Conservation (phyloP, 2,329 filamentous ascomycete genomes). For the Aspergillus candidus region DNA sequence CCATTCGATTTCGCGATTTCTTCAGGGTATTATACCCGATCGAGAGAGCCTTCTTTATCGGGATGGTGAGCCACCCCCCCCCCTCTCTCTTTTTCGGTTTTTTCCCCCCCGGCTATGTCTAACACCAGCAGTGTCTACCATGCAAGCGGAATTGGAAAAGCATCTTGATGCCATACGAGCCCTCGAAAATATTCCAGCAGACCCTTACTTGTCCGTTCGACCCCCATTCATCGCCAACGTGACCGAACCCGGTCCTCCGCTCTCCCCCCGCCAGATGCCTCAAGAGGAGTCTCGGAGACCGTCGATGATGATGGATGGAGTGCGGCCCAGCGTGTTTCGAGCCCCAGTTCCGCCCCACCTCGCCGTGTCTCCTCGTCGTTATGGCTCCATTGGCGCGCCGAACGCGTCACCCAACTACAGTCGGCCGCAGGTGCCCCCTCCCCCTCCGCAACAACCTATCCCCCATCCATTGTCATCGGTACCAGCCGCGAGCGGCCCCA, state of each 20-base stretch:
- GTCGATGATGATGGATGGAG: conserved; percentile 60
- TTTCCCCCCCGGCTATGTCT: conserved; percentile 4
- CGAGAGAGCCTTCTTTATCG: conserved; percentile 71
- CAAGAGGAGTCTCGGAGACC: conserved; percentile 75
- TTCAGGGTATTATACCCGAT: conserved; percentile 68
- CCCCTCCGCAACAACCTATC: conserved; percentile 63
- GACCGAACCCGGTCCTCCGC: conserved; percentile 61
- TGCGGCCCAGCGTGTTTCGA: conserved; percentile 62
- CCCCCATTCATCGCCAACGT: conserved; percentile 60
- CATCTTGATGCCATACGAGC: conserved; percentile 54
- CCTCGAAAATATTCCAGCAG: conserved; percentile 60
- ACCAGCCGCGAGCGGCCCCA: conserved; percentile 54
- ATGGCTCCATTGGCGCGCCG: conserved; percentile 72
- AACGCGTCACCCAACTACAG: conserved; percentile 68
- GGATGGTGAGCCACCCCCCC: conserved; percentile 58
- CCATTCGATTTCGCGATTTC: conserved; percentile 70
- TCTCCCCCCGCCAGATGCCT: conserved; percentile 80
- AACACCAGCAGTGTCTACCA: conserved; percentile 42
- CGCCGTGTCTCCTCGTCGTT: conserved; percentile 70
- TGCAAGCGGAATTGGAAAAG: conserved; percentile 59
- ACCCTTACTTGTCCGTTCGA: conserved; percentile 58
- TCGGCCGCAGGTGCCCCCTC: conserved; percentile 60
- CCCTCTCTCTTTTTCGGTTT: neutral
- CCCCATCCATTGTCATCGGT: conserved; percentile 56
- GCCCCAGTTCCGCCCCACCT: conserved; percentile 77